A percentile compares a stretch with the other conserved stretches of the same genome.
Conservation (phyloP, 345 rosid species). For the Hibiscus trionum region DNA sequence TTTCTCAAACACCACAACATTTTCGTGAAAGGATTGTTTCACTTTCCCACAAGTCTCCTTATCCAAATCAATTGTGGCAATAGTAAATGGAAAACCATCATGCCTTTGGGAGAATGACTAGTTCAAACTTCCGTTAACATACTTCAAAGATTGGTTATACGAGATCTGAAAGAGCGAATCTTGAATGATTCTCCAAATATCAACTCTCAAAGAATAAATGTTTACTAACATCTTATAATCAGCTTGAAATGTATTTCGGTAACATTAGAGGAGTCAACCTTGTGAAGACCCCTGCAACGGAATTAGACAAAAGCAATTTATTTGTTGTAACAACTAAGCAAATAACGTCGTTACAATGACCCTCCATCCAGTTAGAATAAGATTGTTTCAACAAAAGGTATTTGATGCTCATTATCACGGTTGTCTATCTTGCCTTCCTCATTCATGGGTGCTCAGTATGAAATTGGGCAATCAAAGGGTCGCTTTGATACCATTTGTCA, state of each 20-base stretch:
- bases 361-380: background rate
- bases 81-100: background rate
- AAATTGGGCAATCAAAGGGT: no score
- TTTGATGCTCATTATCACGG: no score
- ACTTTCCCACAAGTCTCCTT: background rate
- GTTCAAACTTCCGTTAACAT: background rate
- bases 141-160: background rate
- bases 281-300: background rate
- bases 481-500: no score
- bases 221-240: background rate
- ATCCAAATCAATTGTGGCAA: background rate
- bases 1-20: background rate
- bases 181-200: slow-evolving; percentile 10
- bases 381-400: no score
- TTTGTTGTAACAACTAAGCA: background rate
- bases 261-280: background rate
- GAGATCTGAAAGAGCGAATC: background rate
- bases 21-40: background rate
- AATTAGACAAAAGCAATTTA: background rate
- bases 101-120: background rate
- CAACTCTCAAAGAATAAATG: background rate
- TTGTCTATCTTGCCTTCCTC: no score
- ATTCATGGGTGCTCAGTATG: no score
- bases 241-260: background rate
- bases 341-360: background rate